Evolutionary conservation across 2,329 filamentous ascomycete genomes (phyloP).

Genomic region (Talaromyces piceae): DNA sequence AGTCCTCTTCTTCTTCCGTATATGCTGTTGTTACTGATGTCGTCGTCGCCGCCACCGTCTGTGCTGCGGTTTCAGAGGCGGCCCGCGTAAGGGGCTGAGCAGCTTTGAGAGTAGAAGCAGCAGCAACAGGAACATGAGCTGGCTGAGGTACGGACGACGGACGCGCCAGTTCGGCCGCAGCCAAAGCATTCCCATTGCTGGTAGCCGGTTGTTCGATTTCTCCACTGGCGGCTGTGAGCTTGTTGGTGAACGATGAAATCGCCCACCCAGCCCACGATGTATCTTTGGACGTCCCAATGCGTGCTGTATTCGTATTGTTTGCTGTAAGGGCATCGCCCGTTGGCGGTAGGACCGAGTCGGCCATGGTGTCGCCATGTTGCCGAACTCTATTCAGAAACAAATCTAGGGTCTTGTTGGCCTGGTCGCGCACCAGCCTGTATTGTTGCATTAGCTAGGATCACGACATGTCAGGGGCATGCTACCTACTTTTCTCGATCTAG

Average conservation of each 20-base stretch:
- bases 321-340: conserved; percentile 37
- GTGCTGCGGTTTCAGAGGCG: conserved; percentile 36
- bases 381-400: conserved; percentile 74
- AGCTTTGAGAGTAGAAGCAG: conserved; percentile 18
- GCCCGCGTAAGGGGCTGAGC: conserved; percentile 27
- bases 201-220: conserved; percentile 73
- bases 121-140: conserved; percentile 24
- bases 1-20: conserved; percentile 48
- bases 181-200: conserved; percentile 38
- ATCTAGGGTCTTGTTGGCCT: conserved; percentile 83
- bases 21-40: too few relatives aligned
- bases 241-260: conserved; percentile 97
- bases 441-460: not conserved
- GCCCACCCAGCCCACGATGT: conserved; percentile 91
- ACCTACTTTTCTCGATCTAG: conserved; percentile 83
- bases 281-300: conserved; percentile 71
- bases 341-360: conserved; percentile 69
- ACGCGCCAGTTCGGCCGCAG: conserved; percentile 37
- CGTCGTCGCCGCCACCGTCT: conserved; percentile 35
- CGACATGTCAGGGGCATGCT: not conserved
- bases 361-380: conserved; percentile 69
- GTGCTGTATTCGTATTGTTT: conserved; percentile 45
- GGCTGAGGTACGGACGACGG: conserved; percentile 44
- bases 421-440: conserved; percentile 68
- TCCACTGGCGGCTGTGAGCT: conserved; percentile 72